Evolutionary conservation across 1,284 basidiomycete genomes (phyloP), one percentile per base, ranked within the genome.

Genomic region (Malassezia nana): DNA sequence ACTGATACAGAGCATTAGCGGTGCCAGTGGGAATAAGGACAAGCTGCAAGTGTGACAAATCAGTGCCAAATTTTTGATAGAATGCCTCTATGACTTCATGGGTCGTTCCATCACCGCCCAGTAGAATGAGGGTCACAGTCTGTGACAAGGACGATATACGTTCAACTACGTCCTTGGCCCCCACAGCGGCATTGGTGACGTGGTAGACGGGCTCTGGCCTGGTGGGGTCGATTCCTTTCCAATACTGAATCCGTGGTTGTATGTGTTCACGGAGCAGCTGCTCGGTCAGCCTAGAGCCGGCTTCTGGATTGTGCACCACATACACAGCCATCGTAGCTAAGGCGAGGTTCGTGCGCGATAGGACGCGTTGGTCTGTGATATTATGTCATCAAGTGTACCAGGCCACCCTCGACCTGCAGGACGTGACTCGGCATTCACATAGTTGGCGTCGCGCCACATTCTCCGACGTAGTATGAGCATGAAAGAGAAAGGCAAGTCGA

Each of bases 1-100:
- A 75, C 5, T 74, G 79, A 72, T 85, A 89, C n/a, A 94, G 78
- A 0, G 91, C 91, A 69, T 95, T 95, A 16, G 89, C 89, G n/a
- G 90, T 95, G 9, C 91, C 91, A 38, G 82, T 82, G 3, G 90
- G 89, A 13, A 80, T 69, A 6, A 79, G 57, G 2, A 77, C 64
- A 31, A 20, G 66, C 51, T 15, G 66, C 20, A 42, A n/a, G 28
- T 24, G 25, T 8, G 35, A 20, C 2, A 38, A 12, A 38, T 38
- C 35, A 6, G 16, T 6, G 6, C 15, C 18, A 38, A 38, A 38
- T 9, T 3, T 1, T 4, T 38, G 2, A 4, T 4, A 4, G 12
- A 18, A n/a, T 12, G 12, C 72, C 16, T 73, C 68, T 13, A 75
- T 41, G 9, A 75, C 22, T 35, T 75, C 74, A 47, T 69, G 63